Base-by-base conservation (phyloP, 2,329 filamentous ascomycete species). In the Aspergillus fructus region DNA sequence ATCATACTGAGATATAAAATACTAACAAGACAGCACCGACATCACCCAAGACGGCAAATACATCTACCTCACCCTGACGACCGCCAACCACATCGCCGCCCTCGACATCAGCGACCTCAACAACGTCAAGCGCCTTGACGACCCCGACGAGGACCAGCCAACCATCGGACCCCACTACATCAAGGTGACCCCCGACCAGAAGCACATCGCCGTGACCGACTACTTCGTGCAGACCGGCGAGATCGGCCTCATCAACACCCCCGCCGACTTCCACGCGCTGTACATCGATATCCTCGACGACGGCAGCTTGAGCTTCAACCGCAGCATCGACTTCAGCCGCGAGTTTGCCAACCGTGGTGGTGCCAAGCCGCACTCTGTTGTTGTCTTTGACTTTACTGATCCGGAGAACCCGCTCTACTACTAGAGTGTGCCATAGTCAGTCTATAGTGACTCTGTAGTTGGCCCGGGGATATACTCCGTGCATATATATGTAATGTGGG, bases 211-310 rank as follows among this genome's bases (percentile, higher is more conserved):
- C 2, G 83, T 87, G 13, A 85, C 82, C n/a, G 85, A 85, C 52
- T 87, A 87, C 74, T 87, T 87, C 65, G 83, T 88, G 3, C 84
- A 87, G 72, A 83, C 79, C 9, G 84, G 84, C 24, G 81, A 83
- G 55, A 85, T 86, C 56, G 82, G 81, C 6, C 73, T 87, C 2
- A 77, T 87, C 65, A 86, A 86, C 66, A 85, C 83, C 0, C 83
- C 83, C 0, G 83, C 77, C 19, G 84, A 87, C 67, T 87, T 80
- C 78, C 86, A 85, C 76, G 84, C 78, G 0, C 79, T 83, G 61
- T 87, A 85, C 75, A 83, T 87, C 62, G 84, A 87, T 57, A 79
- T 87, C 57, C 70, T 78, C 9, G 68, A 77, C 2, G 76, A 86
- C 59, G 84, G 84, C 3, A 74, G 75, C n/a, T 68, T 87, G 53